Base-by-base conservation (phyloP, 148 eudicot species). In the Vaccinium corymbosum region DNA sequence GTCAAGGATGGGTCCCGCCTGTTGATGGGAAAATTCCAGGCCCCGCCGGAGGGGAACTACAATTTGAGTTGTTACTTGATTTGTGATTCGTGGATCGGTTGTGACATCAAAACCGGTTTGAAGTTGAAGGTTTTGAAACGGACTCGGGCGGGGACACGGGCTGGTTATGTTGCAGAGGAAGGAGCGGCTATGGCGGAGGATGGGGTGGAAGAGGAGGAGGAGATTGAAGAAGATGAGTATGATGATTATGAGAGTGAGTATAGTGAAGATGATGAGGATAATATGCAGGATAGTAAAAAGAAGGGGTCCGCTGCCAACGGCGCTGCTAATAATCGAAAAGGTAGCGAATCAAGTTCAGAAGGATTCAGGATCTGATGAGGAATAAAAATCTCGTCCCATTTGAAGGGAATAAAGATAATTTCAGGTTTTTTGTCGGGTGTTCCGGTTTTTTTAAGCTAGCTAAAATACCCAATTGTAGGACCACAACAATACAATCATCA, bases 191-290 rank as follows among this genome's bases (percentile, higher is more conserved):
- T 80, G 73, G 98, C 91, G 80, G 95, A 94, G 75, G 98, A 89
- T 27, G 87, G 62, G 0, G 98, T 90, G 79, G 95, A 68, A 29
- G 73, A 92, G 80, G 98, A 95, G 76, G 98, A 94, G 61, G 95
- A 92, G 82, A 78, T 59, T 29, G 98, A 95, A 56, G 97, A 95
- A 80, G 96, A 94, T 82, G 98, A 90, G 49, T 87, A 92, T 46
- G 97, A 91, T 81, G 98, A 93, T 85, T 90, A 92, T 78, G 94
- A 93, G 88, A 95, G 98, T 51, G 98, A 95, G 90, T 95, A 95
- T 57, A 95, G 98, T 83, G 98, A 95, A 61, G 98, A 95, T 55
- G 98, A 94, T 1, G 95, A 92, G 4, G 93, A 93, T 42, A 92
- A 92, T 50, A 84, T 81, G 19, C 77, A 83, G 51, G 90, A 87